Evolutionary conservation across 2,329 filamentous ascomycete genomes (phyloP), one percentile per base, ranked within the genome.

Genomic region (Diaporthe sp.): DNA sequence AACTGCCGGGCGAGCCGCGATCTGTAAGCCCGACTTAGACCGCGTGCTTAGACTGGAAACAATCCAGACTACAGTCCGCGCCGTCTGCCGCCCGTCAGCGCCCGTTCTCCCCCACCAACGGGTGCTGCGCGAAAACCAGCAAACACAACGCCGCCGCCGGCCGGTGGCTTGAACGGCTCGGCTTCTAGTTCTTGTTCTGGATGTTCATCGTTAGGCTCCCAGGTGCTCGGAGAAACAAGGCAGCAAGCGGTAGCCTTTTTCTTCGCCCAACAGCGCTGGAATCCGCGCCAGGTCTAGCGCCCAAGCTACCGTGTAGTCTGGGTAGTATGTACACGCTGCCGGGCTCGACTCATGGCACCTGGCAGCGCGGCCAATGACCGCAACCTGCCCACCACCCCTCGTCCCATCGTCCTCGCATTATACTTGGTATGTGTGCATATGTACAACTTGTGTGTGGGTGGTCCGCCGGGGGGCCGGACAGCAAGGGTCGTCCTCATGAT

Each of bases 1-100:
- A 68, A 68, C 65, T 68, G 65, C 65, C 65, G 65, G 65, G 47
- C 47, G 15, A 53, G 65, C 65, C 65, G 65, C 47, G 31, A 68
- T 39, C 47, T 53, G 47, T 47, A 39, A 53, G 65, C 47, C 31
- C 65, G 65, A 68, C 34, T 53, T 53, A 57, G 15, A 22, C 28
- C 31, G 15, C 17, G 28, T 55, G 51, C 51, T 28, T 28, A 55
- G 51, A 25, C 25, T 6, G 8, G 7, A 13, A 13, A 34, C 39
- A 28, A 22, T 28, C 39, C 39, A 13, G 25, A 47, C 60, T 47
- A 47, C 25, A 53, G 34, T 10, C 65, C 65, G 31, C 65, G 63
- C 63, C 63, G 63, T 34, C 44, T 15, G 20, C 60, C 39, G 39
- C 7, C 39, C 60, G 60, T 22, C 44, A 42, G 39, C 44, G 42